Percentiles rank a stretch among this genome's conserved stretches.
Evolutionary conservation across 768 basidiomycete species (phyloP).

Genomic region (Guyanaporus albipodus): DNA sequence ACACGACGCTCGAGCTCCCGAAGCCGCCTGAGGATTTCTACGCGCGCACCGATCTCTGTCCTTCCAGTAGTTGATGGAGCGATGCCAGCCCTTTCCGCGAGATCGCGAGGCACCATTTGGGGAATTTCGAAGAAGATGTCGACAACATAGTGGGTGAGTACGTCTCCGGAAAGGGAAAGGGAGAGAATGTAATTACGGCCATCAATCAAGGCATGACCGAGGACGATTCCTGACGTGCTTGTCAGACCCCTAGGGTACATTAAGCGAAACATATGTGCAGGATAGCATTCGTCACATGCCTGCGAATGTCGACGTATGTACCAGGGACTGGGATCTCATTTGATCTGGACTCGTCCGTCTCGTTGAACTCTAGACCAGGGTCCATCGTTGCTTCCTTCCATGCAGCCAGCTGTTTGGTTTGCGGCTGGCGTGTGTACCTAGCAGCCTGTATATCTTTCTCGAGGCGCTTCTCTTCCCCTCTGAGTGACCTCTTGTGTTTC

Average conservation of each 20-base stretch:
- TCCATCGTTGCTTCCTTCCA: constrained; percentile 25
- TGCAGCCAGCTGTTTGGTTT: constrained; percentile 25
- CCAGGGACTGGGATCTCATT: constrained; percentile 35
- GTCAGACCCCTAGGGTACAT: constrained; percentile 14
- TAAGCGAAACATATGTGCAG: constrained; percentile 5
- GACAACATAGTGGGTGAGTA: constrained; percentile 43
- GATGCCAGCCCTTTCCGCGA: constrained; percentile 47
- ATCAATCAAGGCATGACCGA: constrained; percentile 30
- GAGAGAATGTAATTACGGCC: constrained; percentile 29
- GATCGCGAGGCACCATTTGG: constrained; percentile 43
- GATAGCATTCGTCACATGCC: constrained; percentile 32
- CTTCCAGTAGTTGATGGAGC: constrained; percentile 25
- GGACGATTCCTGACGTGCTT: constrained; percentile 25
- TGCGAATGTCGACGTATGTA: constrained; percentile 51
- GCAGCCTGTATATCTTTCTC: constrained; percentile 17
- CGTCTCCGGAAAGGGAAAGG: constrained; percentile 43
- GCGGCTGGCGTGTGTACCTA: constrained; percentile 7
- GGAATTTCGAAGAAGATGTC: constrained; percentile 65
- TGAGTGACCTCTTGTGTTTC: constrained; percentile 33
- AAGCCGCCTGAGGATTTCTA: constrained; percentile 58
- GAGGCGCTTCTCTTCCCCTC: constrained; percentile 41
- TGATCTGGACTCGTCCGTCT: constrained; percentile 8
- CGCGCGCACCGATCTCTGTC: constrained; percentile 52
- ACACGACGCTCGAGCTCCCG: constrained; percentile 48
- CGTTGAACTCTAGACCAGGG: constrained; percentile 5